Evolutionary conservation across 768 basidiomycete species (phyloP).

Genomic region (Russula earlei): DNA sequence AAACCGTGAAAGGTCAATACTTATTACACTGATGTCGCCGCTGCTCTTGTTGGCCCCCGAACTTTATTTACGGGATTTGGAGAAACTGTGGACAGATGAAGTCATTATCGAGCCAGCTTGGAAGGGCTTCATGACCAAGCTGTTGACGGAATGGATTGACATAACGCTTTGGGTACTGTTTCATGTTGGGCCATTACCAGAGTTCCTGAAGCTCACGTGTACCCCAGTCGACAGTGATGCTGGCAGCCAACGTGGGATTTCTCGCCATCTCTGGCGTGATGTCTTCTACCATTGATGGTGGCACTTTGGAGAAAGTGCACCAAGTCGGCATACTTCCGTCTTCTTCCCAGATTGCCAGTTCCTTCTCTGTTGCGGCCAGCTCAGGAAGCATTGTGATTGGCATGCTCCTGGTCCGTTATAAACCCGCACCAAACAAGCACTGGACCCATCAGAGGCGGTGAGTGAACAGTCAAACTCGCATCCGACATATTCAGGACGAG

Average conservation of each 20-base stretch:
- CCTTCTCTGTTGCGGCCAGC: slow-evolving; percentile 38
- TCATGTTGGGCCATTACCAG: background rate
- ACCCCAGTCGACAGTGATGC: slow-evolving; percentile 28
- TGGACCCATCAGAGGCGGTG: slow-evolving; percentile 21
- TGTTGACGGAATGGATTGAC: slow-evolving; percentile 3
- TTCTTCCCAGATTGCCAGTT: slow-evolving; percentile 40
- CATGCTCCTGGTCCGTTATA: slow-evolving; percentile 37
- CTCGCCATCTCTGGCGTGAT: slow-evolving; percentile 28
- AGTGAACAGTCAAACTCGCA: background rate
- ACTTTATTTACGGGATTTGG: slow-evolving; percentile 1
- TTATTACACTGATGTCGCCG: slow-evolving; percentile 10
- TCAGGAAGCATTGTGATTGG: slow-evolving; percentile 40
- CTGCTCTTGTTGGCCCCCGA: slow-evolving; percentile 12
- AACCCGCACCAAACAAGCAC: slow-evolving; percentile 29
- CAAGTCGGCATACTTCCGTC: slow-evolving; percentile 23
- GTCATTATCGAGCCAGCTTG: slow-evolving; percentile 6
- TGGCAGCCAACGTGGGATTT: slow-evolving; percentile 29
- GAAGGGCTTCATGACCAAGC: slow-evolving; percentile 5
- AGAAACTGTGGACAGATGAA: slow-evolving; percentile 4
- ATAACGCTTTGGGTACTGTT: slow-evolving; percentile 8
- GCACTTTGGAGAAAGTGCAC: background rate
- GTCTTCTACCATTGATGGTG: background rate
- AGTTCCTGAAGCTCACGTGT: background rate
- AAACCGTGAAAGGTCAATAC: background rate
- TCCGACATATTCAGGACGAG: background rate